Evolutionary conservation across 1,139 yeast genomes (phyloP).

Genomic region (Sporopachydermia cereana): DNA sequence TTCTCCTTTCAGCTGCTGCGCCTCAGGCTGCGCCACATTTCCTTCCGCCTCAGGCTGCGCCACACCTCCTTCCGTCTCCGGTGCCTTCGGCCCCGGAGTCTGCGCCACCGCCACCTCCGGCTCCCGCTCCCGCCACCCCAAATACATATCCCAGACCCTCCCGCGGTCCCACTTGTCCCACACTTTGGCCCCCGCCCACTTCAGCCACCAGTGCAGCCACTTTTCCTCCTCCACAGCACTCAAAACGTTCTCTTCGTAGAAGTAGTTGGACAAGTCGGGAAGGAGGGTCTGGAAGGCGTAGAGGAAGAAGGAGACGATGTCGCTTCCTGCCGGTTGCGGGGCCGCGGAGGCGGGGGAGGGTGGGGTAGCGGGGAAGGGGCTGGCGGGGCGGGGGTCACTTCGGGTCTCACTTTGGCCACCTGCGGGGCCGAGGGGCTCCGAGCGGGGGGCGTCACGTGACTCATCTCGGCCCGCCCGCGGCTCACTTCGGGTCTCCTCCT

Average conservation of each 20-base stretch:
- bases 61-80: background rate
- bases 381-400: no score
- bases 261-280: slow-evolving; percentile 68
- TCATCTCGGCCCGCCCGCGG: slow-evolving; percentile 15
- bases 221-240: slow-evolving; percentile 57
- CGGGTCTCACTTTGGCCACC: no score
- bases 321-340: slow-evolving; percentile 52
- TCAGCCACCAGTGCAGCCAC: slow-evolving; percentile 93
- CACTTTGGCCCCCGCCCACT: slow-evolving; percentile 83
- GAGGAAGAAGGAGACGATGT: slow-evolving; percentile 62
- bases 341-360: slow-evolving; percentile 29
- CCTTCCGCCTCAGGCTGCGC: background rate
- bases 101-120: slow-evolving; percentile 15
- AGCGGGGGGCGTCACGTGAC: background rate
- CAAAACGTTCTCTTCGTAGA: slow-evolving; percentile 72
- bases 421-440: background rate
- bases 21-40: slow-evolving; percentile 5
- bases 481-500: slow-evolving; percentile 11
- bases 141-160: slow-evolving; percentile 74
- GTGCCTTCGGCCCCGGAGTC: no score
- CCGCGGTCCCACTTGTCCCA: slow-evolving; percentile 78
- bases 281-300: slow-evolving; percentile 48
- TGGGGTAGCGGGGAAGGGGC: background rate
- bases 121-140: slow-evolving; percentile 54
- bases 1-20: no score